phyloP scores from a whole-genome alignment of 768 basidiomycete genomes.

The Boletales sp. region DNA sequence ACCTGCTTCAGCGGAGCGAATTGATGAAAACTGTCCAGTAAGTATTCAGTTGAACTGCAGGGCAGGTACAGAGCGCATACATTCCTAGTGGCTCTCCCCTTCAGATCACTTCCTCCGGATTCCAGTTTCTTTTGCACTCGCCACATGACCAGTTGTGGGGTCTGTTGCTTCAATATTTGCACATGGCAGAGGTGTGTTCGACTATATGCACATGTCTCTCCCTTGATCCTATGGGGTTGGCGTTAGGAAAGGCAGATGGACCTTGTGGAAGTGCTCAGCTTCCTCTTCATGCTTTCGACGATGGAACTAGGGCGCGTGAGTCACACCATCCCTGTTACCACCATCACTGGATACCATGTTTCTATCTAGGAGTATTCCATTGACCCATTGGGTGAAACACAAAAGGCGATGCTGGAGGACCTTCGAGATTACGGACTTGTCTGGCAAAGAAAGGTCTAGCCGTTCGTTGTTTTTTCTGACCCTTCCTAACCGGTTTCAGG shows the following conservation, averaged over 20 bases:
- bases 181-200: conserved; percentile 69
- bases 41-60: conserved; percentile 20
- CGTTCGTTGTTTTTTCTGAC: conserved; percentile 13
- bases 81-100: conserved; percentile 48
- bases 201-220: conserved; percentile 1
- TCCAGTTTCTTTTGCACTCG: conserved; percentile 93
- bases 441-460: conserved; percentile 73
- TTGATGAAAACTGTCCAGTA: conserved; percentile 78
- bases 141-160: conserved; percentile 97
- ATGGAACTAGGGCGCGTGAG: conserved; percentile 89
- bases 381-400: conserved; percentile 72
- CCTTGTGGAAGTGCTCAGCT: conserved; percentile 87
- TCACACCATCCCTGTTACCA: not conserved
- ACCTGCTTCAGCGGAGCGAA: conserved; percentile 77
- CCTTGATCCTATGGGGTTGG: conserved; percentile 10
- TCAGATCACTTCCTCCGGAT: conserved; percentile 90
- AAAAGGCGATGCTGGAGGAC: conserved; percentile 86
- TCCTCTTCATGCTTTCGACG: conserved; percentile 95
- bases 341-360: not conserved
- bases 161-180: conserved; percentile 84
- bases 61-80: not conserved
- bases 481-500: conserved; percentile 35
- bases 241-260: conserved; percentile 83
- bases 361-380: conserved; percentile 81
- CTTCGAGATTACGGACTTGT: conserved; percentile 93